Base-by-base conservation (phyloP, 805 yeast genomes). In the Clavispora fructus region DNA sequence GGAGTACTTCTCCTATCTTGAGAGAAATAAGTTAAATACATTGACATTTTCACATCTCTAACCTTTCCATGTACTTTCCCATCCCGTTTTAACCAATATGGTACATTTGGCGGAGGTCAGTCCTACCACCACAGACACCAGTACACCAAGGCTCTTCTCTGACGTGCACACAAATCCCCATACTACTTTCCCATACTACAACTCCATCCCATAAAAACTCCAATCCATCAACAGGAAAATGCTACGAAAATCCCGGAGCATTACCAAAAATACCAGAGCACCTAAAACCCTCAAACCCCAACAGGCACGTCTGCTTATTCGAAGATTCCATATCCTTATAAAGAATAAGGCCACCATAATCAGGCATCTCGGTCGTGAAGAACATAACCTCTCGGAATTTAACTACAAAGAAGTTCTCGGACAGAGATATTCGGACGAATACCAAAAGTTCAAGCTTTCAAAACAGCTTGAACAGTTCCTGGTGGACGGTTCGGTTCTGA, bases 241-340 rank as follows among this genome's bases (percentile, higher is more conserved):
- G 46, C 55, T 70, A 10, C 65, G 61, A 42, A 55, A 64, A 35
- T 60, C 67, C 0, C 52, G 57, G 41, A 52, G 70, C 17, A 72
- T 70, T 28, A 67, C 75, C 1, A 61, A 64, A 2, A 49, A 49
- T 30, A 39, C 38, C 13, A 53, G 43, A 43, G 60, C 62, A 8
- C 81, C 83, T 2, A 71, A 58, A 35, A 54, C 71, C 7, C 71
- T 83, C 45, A 88, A 84, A 62, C 95, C 89, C 4, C 74, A 76
- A 39, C 72, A 80, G 55, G 85, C 96, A 0, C 71, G 96, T 41
- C 82, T 78, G 56, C 72, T 91, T 17, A 91, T 91, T 26, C 74
- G 96, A 45, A 64, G 89, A 35, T 89, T 80, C 53, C 97, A 90
- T 62, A 75, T 80, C 1, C 68, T 91, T 13, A 73, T 83, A 46